Evolutionary conservation across 495 filamentous ascomycete genomes (phyloP).

Genomic region (Aspergillus bridgeri): DNA sequence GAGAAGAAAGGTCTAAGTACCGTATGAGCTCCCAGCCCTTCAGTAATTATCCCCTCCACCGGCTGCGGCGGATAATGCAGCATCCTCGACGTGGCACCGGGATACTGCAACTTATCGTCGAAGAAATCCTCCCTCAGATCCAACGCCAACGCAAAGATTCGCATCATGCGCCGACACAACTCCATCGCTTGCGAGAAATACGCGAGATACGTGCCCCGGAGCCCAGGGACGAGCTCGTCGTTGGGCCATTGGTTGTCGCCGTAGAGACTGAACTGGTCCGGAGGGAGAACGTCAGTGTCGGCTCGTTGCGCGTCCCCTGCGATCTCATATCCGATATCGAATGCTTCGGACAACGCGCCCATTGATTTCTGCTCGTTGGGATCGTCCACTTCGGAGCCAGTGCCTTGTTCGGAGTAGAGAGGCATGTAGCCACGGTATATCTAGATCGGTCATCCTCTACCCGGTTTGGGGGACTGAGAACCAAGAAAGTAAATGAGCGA

Average conservation of each 20-base stretch:
- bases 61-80: constrained; percentile 44
- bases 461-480: background rate
- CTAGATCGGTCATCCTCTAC: constrained; percentile 10
- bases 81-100: constrained; percentile 41
- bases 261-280: constrained; percentile 21
- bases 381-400: constrained; percentile 17
- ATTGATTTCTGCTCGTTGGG: constrained; percentile 12
- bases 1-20: constrained; percentile 3
- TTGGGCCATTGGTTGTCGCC: constrained; percentile 30
- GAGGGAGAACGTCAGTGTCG: constrained; percentile 12
- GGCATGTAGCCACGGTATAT: constrained; percentile 37
- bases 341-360: constrained; percentile 35
- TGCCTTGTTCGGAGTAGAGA: constrained; percentile 25
- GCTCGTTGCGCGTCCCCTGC: constrained; percentile 26
- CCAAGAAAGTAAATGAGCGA: background rate
- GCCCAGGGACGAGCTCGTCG: constrained; percentile 19
- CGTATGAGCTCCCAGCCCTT: constrained; percentile 47
- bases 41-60: constrained; percentile 27
- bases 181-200: constrained; percentile 31
- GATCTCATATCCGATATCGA: constrained; percentile 40
- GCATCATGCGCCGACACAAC: constrained; percentile 33
- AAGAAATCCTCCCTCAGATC: constrained; percentile 42
- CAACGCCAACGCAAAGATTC: constrained; percentile 46
- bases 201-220: constrained; percentile 14
- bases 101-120: constrained; percentile 37